Conservation (phyloP, 345 rosid genomes). For the Salix brachista region DNA sequence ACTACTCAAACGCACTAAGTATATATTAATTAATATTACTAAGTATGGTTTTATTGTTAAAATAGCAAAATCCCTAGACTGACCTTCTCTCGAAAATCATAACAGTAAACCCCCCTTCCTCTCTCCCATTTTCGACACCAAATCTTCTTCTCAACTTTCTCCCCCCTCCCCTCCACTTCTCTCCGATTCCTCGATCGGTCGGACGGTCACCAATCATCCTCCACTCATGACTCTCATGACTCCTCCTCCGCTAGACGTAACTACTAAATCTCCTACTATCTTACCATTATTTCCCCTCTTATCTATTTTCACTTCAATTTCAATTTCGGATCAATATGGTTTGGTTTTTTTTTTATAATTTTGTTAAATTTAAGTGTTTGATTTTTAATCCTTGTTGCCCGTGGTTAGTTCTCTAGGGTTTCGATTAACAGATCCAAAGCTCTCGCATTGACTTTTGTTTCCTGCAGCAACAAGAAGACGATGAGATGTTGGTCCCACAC, state of each 20-base stretch:
- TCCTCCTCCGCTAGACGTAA: constrained; percentile 52
- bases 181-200: constrained; percentile 32
- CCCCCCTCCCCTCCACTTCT: constrained; percentile 3
- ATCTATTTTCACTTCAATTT: constrained; percentile 2
- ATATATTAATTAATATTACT: too few relatives aligned
- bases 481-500: constrained; percentile 44
- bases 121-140: background rate
- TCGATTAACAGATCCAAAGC: constrained; percentile 38
- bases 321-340: background rate
- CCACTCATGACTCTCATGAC: constrained; percentile 54
- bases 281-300: constrained; percentile 6
- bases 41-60: too few relatives aligned
- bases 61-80: constrained; percentile 4
- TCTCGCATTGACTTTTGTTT: constrained; percentile 12
- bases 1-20: too few relatives aligned
- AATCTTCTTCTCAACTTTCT: background rate
- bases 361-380: background rate
- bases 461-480: constrained; percentile 30
- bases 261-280: background rate
- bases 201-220: constrained; percentile 9
- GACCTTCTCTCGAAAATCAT: background rate
- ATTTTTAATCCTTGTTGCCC: background rate
- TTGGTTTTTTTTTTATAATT: background rate
- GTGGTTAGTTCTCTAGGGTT: constrained; percentile 26
- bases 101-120: background rate